Base-by-base conservation (phyloP, 164 flowering plant genomes). In the Chimonanthus salicifolius region DNA sequence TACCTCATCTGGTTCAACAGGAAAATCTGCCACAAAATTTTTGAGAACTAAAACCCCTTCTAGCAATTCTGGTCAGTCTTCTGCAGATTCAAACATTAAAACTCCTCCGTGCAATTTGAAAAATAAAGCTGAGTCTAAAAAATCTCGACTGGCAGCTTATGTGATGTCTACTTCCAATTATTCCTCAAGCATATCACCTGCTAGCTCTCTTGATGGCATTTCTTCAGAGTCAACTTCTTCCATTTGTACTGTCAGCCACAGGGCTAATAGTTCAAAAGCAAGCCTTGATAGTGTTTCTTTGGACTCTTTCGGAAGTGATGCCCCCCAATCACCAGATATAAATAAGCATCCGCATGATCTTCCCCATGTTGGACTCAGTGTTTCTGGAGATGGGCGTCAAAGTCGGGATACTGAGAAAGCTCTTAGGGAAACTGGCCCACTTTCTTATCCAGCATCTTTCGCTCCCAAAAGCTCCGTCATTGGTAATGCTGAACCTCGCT, bases 161-260 rank as follows among this genome's bases (percentile, higher is more conserved):
- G 16, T 58, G 8, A 45, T 10, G 20, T 47, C 63, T 45, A 3
- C 65, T 44, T 66, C 63, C 54, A 48, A 68, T 44, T 44, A 44
- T 7, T 66, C 60, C 44, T 47, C 71, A 18, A 64, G 18, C 65
- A 46, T 58, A 54, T 73, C 75, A 65, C 75, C 75, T 54, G 63
- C 75, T 44, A 73, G 75, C 64, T 73, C 75, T 54, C 16, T 73
- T 58, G 75, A 73, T 67, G 64, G 75, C 69, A 87, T 89, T 90
- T 95, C 98, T 13, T 75, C 87, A 65, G 94, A 79, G 71, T 87
- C 99, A 74, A 87, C 85, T 8, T 85, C 94, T 47, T 84, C 97
- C 73, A 83, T 87, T 74, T 82, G 89, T 70, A 79, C 86, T 20
- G 75, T 78, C 49, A 85, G 85, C 76, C 87, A 78, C 78, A 79